Base-by-base conservation (phyloP, 225 moss, liverwort and hornwort genomes). In the Antitrichia curtipendula region DNA sequence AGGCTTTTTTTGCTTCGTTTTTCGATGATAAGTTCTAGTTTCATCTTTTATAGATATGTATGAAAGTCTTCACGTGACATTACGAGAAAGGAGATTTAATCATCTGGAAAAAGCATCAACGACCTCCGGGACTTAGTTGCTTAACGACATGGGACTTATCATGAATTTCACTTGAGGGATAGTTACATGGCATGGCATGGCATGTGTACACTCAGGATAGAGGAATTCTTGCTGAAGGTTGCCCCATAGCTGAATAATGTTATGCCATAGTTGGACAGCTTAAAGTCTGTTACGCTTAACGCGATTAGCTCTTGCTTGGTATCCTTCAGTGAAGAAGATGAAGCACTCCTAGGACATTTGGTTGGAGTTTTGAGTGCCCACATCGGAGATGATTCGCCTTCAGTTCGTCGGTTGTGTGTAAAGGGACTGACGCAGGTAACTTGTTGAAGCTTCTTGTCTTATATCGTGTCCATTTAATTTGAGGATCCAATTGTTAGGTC, bases 351-450 rank as follows among this genome's bases (percentile, higher is more conserved):
- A 43, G 96, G 92, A 70, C 94, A 98, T 66, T 90, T 98, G 77
- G 98, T 97, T 86, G 98, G 95, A 93, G 95, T 96, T 86, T 86
- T 98, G 83, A 97, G 98, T 91, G 97, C 98, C 68, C 95, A 98
- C 86, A 97, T 98, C 68, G 98, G 98, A 84, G 98, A 97, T 84
- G 98, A 98, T 82, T 92, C 97, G n/a, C 92, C 95, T 82, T 89
- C 91, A 75, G 98, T 98, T 66, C 93, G 96, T 79, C 94, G 95
- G 28, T 88, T 98, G 62, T 98, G 98, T 89, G 97, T 98, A 20
- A 96, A 96, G 88, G 98, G 98, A 89, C 92, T 98, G 64, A 93
- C 94, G 59, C 97, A 98, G 95, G 98, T 98, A 94, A 86, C 52
- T 53, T 85, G 71, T 36, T 77, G 34, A 87, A 82, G 53, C 83